Conservation (phyloP, 345 rosid genomes). For the Rhodamnia rubescens region DNA sequence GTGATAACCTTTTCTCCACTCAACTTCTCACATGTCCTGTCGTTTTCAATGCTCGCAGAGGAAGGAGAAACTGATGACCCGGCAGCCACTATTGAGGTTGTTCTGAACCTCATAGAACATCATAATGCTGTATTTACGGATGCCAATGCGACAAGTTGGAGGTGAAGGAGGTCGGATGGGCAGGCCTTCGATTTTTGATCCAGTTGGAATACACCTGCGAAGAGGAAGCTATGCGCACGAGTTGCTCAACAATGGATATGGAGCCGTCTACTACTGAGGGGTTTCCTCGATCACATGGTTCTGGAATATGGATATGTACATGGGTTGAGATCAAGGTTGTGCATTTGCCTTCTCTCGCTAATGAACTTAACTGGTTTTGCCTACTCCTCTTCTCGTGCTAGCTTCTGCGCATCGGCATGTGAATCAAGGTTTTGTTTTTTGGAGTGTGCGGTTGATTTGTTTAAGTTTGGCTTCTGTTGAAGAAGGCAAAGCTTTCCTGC, state of each 20-base stretch:
- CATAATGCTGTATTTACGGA: constrained; percentile 83
- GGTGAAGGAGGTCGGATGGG: constrained; percentile 11
- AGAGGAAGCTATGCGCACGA: neutral
- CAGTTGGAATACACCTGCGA: neutral
- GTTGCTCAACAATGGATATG: neutral
- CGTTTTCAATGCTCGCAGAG: constrained; percentile 26
- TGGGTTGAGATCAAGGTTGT: neutral
- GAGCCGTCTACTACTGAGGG: neutral
- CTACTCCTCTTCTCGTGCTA: neutral
- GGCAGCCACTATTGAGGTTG: constrained; percentile 68
- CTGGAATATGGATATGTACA: neutral
- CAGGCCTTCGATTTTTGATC: neutral
- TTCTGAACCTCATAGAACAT: constrained; percentile 73
- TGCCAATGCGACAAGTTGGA: constrained; percentile 70
- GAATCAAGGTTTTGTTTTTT: neutral
- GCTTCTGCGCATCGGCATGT: neutral
- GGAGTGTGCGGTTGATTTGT: neutral
- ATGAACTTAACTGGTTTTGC: neutral
- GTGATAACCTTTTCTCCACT: neutral
- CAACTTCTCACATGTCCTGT: neutral
- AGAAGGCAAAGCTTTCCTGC: neutral
- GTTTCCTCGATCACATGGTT: neutral
- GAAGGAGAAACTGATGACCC: constrained; percentile 62
- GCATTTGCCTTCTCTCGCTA: neutral
- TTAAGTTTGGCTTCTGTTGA: neutral